phyloP scores from a whole-genome alignment of 2,329 filamentous ascomycete genomes.

The Fusarium continuum region DNA sequence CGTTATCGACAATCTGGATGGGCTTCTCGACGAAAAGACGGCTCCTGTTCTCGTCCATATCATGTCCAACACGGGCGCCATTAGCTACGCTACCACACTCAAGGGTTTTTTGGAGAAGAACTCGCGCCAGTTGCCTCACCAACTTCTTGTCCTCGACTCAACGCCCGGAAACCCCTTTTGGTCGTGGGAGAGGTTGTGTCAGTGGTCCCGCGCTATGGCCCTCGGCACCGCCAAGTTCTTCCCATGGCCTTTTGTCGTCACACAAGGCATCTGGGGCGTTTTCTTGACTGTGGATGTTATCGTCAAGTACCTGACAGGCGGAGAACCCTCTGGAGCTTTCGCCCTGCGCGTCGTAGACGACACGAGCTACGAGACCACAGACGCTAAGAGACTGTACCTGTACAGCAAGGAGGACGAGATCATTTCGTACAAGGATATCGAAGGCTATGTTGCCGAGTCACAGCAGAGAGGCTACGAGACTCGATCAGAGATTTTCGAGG shows the following conservation, averaged over 20 bases:
- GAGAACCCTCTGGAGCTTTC: conserved; percentile 53
- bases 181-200: conserved; percentile 53
- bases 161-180: conserved; percentile 60
- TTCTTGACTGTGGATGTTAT: conserved; percentile 53
- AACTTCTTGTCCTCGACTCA: conserved; percentile 61
- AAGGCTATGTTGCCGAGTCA: conserved; percentile 61
- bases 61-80: conserved; percentile 68
- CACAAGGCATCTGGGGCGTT: conserved; percentile 56
- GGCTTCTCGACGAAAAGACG: conserved; percentile 24
- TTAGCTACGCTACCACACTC: conserved; percentile 60
- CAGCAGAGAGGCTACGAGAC: conserved; percentile 59
- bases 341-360: conserved; percentile 51
- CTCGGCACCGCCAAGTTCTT: conserved; percentile 58
- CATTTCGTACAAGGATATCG: conserved; percentile 64
- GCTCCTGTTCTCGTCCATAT: conserved; percentile 58
- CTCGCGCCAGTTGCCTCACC: conserved; percentile 55
- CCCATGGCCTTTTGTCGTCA: conserved; percentile 60
- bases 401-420: conserved; percentile 68
- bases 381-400: conserved; percentile 61
- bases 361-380: conserved; percentile 47
- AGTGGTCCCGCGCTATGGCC: conserved; percentile 64
- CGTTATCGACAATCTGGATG: conserved; percentile 49
- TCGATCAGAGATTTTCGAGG: conserved; percentile 62
- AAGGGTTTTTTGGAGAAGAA: conserved; percentile 55
- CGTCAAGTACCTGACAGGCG: conserved; percentile 49